Evolutionary conservation across 1,284 basidiomycete species (phyloP).

Genomic region (Ceratobasidium sp.): DNA sequence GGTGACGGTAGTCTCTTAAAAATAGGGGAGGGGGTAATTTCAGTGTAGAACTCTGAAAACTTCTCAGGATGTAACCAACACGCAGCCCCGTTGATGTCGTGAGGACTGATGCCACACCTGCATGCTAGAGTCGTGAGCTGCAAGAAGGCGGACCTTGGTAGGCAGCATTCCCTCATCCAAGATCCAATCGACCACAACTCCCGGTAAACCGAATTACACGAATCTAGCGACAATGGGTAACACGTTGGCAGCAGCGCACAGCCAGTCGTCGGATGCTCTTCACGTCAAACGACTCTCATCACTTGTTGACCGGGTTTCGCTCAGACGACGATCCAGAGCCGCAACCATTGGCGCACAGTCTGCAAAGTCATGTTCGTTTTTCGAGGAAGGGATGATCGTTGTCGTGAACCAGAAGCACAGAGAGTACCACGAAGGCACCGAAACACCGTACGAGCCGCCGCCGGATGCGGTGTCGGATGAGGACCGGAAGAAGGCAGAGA

Average conservation of each 20-base stretch:
- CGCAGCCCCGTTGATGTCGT: constrained; percentile 19
- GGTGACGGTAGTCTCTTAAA: background rate
- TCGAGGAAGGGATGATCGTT: constrained; percentile 42
- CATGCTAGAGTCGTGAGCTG: constrained; percentile 36
- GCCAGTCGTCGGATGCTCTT: background rate
- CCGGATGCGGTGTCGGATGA: constrained; percentile 29
- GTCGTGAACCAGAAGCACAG: constrained; percentile 37
- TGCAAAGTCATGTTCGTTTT: constrained; percentile 35
- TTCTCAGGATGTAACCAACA: constrained; percentile 13
- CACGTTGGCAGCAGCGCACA: constrained; percentile 28
- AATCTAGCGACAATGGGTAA: constrained; percentile 31
- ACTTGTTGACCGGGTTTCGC: constrained; percentile 29
- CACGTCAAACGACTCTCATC: constrained; percentile 34
- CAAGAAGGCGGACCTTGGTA: constrained; percentile 7
- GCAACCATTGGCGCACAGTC: constrained; percentile 4
- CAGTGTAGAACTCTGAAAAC: constrained; percentile 5
- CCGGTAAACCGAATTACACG: constrained; percentile 1
- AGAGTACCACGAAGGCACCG: constrained; percentile 38
- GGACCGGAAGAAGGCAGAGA: constrained; percentile 35
- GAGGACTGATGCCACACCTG: constrained; percentile 30
- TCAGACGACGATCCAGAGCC: constrained; percentile 24
- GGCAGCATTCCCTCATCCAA: constrained; percentile 30
- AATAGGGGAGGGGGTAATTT: constrained; percentile 25
- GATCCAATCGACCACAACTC: constrained; percentile 22
- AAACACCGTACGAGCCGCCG: constrained; percentile 32